These are phyloP conservation scores for Talinum fruticosum DNA, from an alignment of 148 eudicot genomes.

Conservation along the genomic window DNA sequence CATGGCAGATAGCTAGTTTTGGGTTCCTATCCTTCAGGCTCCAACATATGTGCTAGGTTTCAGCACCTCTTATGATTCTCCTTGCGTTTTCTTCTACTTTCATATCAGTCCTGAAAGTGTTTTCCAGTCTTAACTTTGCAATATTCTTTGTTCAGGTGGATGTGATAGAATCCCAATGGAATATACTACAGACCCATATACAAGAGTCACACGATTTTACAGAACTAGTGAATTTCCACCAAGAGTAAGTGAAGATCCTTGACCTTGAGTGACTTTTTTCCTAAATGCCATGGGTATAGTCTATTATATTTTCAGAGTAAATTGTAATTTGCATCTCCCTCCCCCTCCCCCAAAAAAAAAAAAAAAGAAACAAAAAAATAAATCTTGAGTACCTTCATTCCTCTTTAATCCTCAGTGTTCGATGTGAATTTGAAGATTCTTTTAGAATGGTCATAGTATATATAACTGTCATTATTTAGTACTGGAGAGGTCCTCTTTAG, in stretches of 20 bases:
- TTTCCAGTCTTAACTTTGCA: neutral
- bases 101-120: neutral
- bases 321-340: too few relatives aligned
- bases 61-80: neutral
- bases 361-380: too few relatives aligned
- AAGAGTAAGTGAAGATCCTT: conserved; percentile 61
- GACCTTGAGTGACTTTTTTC: neutral
- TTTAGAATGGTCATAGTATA: too few relatives aligned
- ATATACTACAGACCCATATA: conserved; percentile 77
- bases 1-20: neutral
- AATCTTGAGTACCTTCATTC: too few relatives aligned
- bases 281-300: neutral
- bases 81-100: neutral
- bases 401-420: too few relatives aligned
- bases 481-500: too few relatives aligned
- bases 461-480: too few relatives aligned
- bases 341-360: too few relatives aligned
- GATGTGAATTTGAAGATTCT: too few relatives aligned
- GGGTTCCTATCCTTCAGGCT: neutral
- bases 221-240: conserved; percentile 86
- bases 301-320: neutral
- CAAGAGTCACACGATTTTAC: conserved; percentile 94
- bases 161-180: conserved; percentile 99
- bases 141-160: conserved; percentile 58
- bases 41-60: neutral